Percentiles rank a stretch among this genome's conserved stretches.
These are phyloP conservation scores for Polyporus tsugae DNA, from an alignment of 1,284 basidiomycete genomes.

Conservation along the genomic window DNA sequence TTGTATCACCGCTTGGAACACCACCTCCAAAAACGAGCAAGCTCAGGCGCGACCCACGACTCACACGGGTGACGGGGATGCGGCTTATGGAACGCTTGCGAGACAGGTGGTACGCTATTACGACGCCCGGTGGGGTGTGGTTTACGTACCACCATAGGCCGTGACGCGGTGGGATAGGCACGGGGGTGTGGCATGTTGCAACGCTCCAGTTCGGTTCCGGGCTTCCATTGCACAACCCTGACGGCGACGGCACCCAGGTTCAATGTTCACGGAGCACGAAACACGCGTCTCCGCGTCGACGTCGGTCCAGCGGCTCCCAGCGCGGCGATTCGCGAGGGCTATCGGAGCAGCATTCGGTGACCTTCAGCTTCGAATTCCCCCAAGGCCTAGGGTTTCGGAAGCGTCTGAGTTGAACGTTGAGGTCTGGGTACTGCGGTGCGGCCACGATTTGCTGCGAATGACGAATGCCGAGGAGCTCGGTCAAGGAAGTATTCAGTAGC, in stretches of 20 bases:
- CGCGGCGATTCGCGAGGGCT: no score
- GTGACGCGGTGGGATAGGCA: not conserved
- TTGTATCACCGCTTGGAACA: not conserved
- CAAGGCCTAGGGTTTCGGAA: not conserved
- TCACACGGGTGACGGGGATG: slow-evolving; percentile 1
- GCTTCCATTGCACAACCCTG: not conserved
- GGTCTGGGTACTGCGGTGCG: not conserved
- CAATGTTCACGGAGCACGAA: slow-evolving; percentile 9
- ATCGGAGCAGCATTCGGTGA: not conserved
- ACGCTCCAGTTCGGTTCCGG: not conserved
- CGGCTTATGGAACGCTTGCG: slow-evolving; percentile 1
- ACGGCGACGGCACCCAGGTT: not conserved
- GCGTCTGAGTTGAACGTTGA: not conserved
- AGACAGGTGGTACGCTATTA: slow-evolving; percentile 4
- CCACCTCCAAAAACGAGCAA: not conserved
- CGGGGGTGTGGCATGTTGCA: not conserved
- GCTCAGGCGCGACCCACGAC: not conserved
- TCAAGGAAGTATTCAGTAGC: not conserved
- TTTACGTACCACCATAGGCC: slow-evolving; percentile 6
- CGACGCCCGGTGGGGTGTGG: slow-evolving; percentile 6
- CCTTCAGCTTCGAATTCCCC: not conserved
- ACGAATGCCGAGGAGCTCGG: not conserved
- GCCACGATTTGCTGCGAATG: not conserved
- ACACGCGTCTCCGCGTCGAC: slow-evolving; percentile 4
- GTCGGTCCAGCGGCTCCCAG: not conserved